phyloP scores from a whole-genome alignment of 345 rosid species.

The Arabidopsis arenosa region DNA sequence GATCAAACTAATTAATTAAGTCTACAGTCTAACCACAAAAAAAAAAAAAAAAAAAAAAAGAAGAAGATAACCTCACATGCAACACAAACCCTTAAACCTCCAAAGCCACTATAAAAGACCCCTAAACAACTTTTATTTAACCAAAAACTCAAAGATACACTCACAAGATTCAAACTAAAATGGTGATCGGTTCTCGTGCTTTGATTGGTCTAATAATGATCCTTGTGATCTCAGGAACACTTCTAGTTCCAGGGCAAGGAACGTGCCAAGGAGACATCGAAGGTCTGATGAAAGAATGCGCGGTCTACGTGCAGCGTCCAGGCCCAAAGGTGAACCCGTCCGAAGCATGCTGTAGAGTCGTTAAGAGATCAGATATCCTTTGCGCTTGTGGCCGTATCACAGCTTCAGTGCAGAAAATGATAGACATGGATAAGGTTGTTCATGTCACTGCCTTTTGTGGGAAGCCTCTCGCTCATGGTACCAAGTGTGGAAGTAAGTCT shows the following conservation, averaged over 20 bases:
- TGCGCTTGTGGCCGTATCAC: conserved; percentile 44
- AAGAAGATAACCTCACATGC: conserved; percentile 23
- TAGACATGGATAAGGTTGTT: conserved; percentile 46
- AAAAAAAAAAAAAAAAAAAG: too few species aligned
- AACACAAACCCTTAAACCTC: conserved; percentile 1
- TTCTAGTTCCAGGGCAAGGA: conserved; percentile 37
- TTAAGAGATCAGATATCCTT: conserved; percentile 43
- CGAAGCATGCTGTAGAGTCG: conserved; percentile 33
- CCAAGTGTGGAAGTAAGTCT: conserved; percentile 6
- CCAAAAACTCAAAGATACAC: conserved; percentile 13
- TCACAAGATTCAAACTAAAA: conserved; percentile 11
- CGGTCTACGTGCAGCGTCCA: conserved; percentile 45
- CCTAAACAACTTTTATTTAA: neutral
- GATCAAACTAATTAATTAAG: neutral
- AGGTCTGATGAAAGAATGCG: conserved; percentile 48
- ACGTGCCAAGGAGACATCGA: conserved; percentile 47
- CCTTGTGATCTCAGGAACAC: conserved; percentile 28
- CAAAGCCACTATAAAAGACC: conserved; percentile 16
- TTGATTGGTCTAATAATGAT: conserved; percentile 31
- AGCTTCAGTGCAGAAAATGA: conserved; percentile 36
- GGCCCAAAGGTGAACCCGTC: conserved; percentile 46
- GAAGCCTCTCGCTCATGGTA: conserved; percentile 45
- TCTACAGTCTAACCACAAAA: neutral
- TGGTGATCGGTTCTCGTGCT: conserved; percentile 12
- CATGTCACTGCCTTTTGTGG: conserved; percentile 49